These are phyloP conservation scores for Leishmania mexicana DNA, from an alignment of 208 protist species.

Conservation along the genomic window DNA sequence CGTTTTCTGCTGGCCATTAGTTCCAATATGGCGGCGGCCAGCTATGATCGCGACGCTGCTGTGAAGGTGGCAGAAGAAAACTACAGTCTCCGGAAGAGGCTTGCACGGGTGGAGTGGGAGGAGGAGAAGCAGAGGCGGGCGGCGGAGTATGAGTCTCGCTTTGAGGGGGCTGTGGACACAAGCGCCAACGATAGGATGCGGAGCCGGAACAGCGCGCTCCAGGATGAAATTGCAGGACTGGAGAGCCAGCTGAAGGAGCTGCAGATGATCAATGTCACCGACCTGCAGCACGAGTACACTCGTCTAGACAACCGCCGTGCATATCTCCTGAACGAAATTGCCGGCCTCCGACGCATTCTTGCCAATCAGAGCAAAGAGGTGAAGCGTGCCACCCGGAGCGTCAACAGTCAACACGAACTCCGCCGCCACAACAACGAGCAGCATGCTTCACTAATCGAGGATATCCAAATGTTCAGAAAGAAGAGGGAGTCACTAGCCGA, in stretches of 20 bases:
- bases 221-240: slow-evolving; percentile 55
- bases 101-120: slow-evolving; percentile 57
- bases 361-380: slow-evolving; percentile 79
- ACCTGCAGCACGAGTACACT: slow-evolving; percentile 75
- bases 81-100: slow-evolving; percentile 48
- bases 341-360: slow-evolving; percentile 77
- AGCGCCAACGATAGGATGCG: slow-evolving; percentile 45
- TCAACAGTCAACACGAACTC: slow-evolving; percentile 55
- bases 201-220: slow-evolving; percentile 54
- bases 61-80: slow-evolving; percentile 57
- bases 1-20: background rate
- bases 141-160: slow-evolving; percentile 24
- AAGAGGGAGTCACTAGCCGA: slow-evolving; percentile 49
- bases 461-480: slow-evolving; percentile 75
- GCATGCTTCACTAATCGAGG: slow-evolving; percentile 54
- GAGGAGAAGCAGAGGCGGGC: slow-evolving; percentile 31
- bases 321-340: slow-evolving; percentile 77
- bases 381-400: slow-evolving; percentile 48
- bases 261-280: slow-evolving; percentile 57
- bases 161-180: slow-evolving; percentile 34
- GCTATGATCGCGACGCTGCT: slow-evolving; percentile 32
- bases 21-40: slow-evolving; percentile 22
- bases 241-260: slow-evolving; percentile 59
- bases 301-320: slow-evolving; percentile 60
- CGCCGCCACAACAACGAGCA: slow-evolving; percentile 69